These are phyloP conservation scores for Colletotrichum caudatum DNA, from an alignment of 2,329 filamentous ascomycete species.

Conservation along the genomic window DNA sequence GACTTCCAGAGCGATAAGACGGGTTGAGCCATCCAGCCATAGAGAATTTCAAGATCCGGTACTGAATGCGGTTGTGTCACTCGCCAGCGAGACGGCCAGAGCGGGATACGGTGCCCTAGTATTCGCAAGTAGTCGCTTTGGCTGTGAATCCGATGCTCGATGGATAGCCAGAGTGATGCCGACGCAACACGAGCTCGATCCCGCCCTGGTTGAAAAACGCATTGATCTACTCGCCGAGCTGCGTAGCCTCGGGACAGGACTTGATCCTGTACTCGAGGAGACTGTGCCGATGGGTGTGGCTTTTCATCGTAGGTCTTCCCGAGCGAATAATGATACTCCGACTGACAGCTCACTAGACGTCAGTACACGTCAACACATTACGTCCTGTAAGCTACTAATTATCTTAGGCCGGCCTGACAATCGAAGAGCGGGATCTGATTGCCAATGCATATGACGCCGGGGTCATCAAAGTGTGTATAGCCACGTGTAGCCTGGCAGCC, in stretches of 20 bases:
- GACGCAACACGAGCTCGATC: constrained; percentile 57
- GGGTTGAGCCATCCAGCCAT: constrained; percentile 67
- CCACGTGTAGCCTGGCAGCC: constrained; percentile 83
- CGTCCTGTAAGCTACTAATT: constrained; percentile 42
- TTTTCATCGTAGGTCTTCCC: constrained; percentile 72
- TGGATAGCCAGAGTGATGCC: constrained; percentile 77
- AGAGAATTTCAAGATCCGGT: constrained; percentile 74
- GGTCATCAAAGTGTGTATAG: constrained; percentile 76
- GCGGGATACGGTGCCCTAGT: constrained; percentile 78
- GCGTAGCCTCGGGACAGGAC: constrained; percentile 72
- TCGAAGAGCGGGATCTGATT: constrained; percentile 79
- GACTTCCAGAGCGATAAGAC: constrained; percentile 56
- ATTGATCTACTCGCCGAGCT: constrained; percentile 75
- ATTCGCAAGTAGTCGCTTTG: constrained; percentile 77
- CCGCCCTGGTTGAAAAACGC: constrained; percentile 66
- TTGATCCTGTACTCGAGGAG: constrained; percentile 74
- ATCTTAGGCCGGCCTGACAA: constrained; percentile 73
- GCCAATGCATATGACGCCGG: constrained; percentile 78
- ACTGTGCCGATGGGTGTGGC: constrained; percentile 76
- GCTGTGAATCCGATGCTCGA: constrained; percentile 76
- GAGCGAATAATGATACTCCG: no score
- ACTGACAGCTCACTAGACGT: constrained; percentile 51
- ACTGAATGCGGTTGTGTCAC: constrained; percentile 76
- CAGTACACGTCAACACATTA: constrained; percentile 27
- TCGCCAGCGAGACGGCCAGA: constrained; percentile 76